A percentile compares a stretch with the other conserved stretches of the same genome.
These are phyloP conservation scores for Termitomyces sp. DNA, from an alignment of 768 basidiomycete genomes.

Conservation along the genomic window DNA sequence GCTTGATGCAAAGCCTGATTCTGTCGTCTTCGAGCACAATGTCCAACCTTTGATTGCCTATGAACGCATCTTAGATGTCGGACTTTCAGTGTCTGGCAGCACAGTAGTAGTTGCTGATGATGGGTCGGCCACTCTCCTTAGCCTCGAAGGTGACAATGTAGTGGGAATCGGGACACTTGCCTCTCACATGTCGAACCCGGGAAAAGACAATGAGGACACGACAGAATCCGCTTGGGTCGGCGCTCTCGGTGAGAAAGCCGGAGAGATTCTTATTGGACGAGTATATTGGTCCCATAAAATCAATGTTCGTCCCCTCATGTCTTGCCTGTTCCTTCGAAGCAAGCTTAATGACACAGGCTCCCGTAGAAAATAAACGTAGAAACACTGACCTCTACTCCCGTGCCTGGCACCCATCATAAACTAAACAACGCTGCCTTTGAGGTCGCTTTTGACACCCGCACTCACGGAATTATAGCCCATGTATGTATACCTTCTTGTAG, in stretches of 20 bases:
- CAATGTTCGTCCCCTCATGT: neutral
- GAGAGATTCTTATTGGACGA: slow-evolving; percentile 10
- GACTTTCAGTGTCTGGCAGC: slow-evolving; percentile 47
- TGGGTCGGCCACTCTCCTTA: slow-evolving; percentile 52
- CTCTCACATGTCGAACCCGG: slow-evolving; percentile 35
- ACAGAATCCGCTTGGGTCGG: slow-evolving; percentile 12
- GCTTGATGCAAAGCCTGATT: slow-evolving; percentile 41
- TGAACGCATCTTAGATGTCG: slow-evolving; percentile 53
- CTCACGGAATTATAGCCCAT: slow-evolving; percentile 64
- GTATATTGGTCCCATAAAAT: slow-evolving; percentile 17
- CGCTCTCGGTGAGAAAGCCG: neutral
- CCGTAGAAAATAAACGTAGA: slow-evolving; percentile 50
- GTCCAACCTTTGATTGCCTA: slow-evolving; percentile 26
- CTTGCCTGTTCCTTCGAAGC: neutral
- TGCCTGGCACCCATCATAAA: slow-evolving; percentile 27
- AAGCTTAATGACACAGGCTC: neutral
- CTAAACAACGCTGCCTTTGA: slow-evolving; percentile 26
- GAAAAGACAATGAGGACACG: slow-evolving; percentile 2
- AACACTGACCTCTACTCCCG: slow-evolving; percentile 39
- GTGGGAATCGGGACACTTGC: slow-evolving; percentile 49
- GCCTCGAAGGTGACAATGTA: slow-evolving; percentile 36
- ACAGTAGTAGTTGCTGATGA: slow-evolving; percentile 54
- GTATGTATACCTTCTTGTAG: slow-evolving; percentile 32
- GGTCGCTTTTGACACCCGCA: slow-evolving; percentile 59
- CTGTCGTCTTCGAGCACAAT: slow-evolving; percentile 20